phyloP scores from a whole-genome alignment of 2,329 filamentous ascomycete genomes.

The Ilyonectria robusta region DNA sequence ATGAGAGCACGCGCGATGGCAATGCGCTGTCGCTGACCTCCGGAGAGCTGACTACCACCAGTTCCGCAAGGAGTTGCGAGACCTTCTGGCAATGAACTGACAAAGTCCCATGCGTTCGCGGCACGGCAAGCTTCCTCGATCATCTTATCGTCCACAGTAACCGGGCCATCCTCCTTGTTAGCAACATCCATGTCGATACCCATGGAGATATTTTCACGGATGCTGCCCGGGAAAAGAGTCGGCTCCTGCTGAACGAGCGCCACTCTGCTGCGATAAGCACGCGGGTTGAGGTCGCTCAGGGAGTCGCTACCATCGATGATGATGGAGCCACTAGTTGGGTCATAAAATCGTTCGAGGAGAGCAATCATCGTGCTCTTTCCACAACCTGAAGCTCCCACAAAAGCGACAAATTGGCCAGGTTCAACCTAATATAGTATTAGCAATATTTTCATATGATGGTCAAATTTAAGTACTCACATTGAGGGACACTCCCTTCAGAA shows the following conservation, averaged over 20 bases:
- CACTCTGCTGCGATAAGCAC: neutral
- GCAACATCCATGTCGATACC: conserved; percentile 50
- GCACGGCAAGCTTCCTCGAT: conserved; percentile 59
- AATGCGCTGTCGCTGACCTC: conserved; percentile 12
- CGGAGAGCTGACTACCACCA: conserved; percentile 3
- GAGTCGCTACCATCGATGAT: conserved; percentile 46
- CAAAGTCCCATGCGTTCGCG: conserved; percentile 64
- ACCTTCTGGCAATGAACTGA: conserved; percentile 42
- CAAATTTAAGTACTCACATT: conserved; percentile 57
- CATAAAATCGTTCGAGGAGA: conserved; percentile 62
- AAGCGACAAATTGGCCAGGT: conserved; percentile 63
- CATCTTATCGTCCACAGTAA: conserved; percentile 47
- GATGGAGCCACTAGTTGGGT: conserved; percentile 51
- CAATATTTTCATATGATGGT: too few relatives aligned
- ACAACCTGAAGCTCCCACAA: conserved; percentile 71
- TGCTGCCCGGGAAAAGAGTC: conserved; percentile 61
- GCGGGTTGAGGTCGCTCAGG: conserved; percentile 34
- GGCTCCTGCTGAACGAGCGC: conserved; percentile 59
- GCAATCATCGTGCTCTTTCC: conserved; percentile 73
- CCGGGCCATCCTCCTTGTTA: conserved; percentile 16
- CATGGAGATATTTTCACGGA: conserved; percentile 68
- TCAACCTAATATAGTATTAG: neutral
- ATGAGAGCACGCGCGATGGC: conserved; percentile 14
- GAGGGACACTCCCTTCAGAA: conserved; percentile 28
- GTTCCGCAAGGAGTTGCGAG: neutral